These are phyloP conservation scores for Filobasidium wieringae DNA, from an alignment of 768 basidiomycete genomes.

Conservation along the genomic window DNA sequence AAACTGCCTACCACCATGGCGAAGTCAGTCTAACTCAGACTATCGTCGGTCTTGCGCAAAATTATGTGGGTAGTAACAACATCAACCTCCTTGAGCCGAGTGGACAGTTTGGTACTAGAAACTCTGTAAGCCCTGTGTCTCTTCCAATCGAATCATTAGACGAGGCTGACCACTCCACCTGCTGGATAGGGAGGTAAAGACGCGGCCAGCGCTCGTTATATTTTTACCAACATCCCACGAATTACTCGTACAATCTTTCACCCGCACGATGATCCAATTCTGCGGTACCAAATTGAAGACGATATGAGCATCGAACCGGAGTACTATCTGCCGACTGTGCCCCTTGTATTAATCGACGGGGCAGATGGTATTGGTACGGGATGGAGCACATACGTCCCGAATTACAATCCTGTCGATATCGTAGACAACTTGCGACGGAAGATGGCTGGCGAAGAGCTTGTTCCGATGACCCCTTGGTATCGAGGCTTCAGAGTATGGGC, in stretches of 20 bases:
- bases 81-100: constrained; percentile 73
- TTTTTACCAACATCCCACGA: constrained; percentile 66
- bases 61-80: constrained; percentile 92
- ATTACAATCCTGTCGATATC: constrained; percentile 83
- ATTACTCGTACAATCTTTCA: constrained; percentile 70
- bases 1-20: constrained; percentile 93
- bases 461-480: constrained; percentile 93
- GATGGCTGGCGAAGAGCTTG: constrained; percentile 72
- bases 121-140: constrained; percentile 16
- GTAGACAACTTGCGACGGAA: constrained; percentile 73
- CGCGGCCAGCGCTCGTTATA: constrained; percentile 91
- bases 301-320: constrained; percentile 79
- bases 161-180: neutral
- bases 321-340: constrained; percentile 82
- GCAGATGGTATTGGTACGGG: constrained; percentile 97
- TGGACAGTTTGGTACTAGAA: constrained; percentile 90
- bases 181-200: constrained; percentile 77
- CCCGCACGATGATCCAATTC: constrained; percentile 70
- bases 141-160: constrained; percentile 38
- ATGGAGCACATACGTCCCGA: constrained; percentile 88
- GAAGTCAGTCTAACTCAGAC: constrained; percentile 76
- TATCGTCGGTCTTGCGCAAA: constrained; percentile 86
- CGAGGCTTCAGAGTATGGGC: constrained; percentile 57
- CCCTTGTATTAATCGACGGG: constrained; percentile 81
- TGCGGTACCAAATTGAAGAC: constrained; percentile 75